Conservation (phyloP, 1,284 basidiomycete species). For the Rhizoctonia solani region DNA sequence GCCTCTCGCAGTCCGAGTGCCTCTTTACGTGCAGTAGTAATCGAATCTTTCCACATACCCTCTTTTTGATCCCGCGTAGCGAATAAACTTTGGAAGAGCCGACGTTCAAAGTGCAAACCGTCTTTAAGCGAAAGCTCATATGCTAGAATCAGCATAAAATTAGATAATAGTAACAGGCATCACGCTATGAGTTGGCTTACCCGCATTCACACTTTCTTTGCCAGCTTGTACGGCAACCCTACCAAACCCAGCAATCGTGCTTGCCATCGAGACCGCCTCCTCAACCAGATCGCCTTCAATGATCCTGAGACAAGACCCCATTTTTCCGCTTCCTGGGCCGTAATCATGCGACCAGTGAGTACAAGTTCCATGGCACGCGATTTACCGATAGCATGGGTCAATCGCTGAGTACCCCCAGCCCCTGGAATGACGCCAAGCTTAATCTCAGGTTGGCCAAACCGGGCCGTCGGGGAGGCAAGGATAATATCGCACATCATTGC, state of each 20-base stretch:
- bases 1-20: not conserved
- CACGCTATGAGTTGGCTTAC: slow-evolving; percentile 50
- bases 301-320: slow-evolving; percentile 86
- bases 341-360: slow-evolving; percentile 82
- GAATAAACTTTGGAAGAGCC: slow-evolving; percentile 91
- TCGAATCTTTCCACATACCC: slow-evolving; percentile 55
- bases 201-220: slow-evolving; percentile 94
- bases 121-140: slow-evolving; percentile 82
- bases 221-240: slow-evolving; percentile 85
- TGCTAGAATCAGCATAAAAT: slow-evolving; percentile 52
- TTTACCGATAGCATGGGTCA: slow-evolving; percentile 88
- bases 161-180: not conserved
- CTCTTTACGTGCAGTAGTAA: not conserved
- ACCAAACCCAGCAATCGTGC: slow-evolving; percentile 82
- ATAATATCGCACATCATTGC: slow-evolving; percentile 97
- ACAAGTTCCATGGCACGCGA: slow-evolving; percentile 95
- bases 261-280: slow-evolving; percentile 85
- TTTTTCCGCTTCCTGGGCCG: slow-evolving; percentile 79
- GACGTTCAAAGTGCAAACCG: slow-evolving; percentile 85
- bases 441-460: slow-evolving; percentile 97
- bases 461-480: slow-evolving; percentile 89
- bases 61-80: slow-evolving; percentile 98
- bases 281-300: slow-evolving; percentile 83
- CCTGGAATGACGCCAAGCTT: slow-evolving; percentile 96
- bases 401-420: slow-evolving; percentile 75